These are phyloP conservation scores for Chaetomiaceae sp. DNA, from an alignment of 2,329 filamentous ascomycete species.

Conservation along the genomic window DNA sequence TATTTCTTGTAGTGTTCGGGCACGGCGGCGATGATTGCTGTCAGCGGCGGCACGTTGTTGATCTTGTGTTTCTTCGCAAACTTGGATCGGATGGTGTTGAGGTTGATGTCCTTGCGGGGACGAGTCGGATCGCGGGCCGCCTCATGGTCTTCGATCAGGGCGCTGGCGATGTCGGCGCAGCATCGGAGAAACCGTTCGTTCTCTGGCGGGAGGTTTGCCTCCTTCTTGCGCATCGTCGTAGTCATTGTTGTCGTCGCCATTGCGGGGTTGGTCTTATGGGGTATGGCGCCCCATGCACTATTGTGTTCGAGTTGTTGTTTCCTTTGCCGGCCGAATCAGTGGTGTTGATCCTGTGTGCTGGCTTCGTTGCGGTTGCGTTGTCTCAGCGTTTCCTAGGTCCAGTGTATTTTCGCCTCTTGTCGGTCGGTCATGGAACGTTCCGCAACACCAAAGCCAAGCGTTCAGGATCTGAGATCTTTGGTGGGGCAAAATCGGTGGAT, in stretches of 20 bases:
- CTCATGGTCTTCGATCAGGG: conserved; percentile 91
- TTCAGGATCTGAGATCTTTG: background rate
- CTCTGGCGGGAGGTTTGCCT: conserved; percentile 75
- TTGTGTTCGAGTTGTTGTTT: background rate
- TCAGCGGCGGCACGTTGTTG: conserved; percentile 81
- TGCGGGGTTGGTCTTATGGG: background rate
- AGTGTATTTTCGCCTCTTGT: too few species aligned
- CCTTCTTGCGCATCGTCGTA: conserved; percentile 68
- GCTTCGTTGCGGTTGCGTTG: too few species aligned
- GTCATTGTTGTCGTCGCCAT: conserved; percentile 38
- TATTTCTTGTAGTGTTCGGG: conserved; percentile 99
- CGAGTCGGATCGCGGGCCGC: conserved; percentile 67
- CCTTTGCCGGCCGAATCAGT: background rate
- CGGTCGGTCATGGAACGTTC: too few species aligned
- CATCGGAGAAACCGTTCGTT: conserved; percentile 92
- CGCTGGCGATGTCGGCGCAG: conserved; percentile 92
- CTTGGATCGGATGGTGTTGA: conserved; percentile 82
- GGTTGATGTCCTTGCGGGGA: conserved; percentile 80
- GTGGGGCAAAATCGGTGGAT: too few species aligned
- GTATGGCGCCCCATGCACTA: background rate
- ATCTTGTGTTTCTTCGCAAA: conserved; percentile 91
- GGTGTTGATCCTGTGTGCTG: background rate
- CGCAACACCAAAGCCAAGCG: too few species aligned
- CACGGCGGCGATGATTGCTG: conserved; percentile 94
- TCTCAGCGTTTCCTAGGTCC: too few species aligned